phyloP scores from a whole-genome alignment of 1,284 basidiomycete genomes.

The Takashimella tepidaria region DNA sequence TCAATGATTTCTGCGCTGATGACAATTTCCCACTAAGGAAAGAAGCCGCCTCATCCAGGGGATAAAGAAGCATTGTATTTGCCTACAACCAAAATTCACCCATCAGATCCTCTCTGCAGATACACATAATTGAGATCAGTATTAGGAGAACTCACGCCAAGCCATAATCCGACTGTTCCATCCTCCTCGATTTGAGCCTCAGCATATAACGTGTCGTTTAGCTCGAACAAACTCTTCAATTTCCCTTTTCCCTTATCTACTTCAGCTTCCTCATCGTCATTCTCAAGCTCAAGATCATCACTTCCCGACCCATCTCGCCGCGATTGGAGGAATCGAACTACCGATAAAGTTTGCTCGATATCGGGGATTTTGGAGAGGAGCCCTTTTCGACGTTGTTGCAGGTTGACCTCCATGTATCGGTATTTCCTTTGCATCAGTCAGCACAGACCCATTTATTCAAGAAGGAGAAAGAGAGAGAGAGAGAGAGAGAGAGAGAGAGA shows the following conservation, averaged over 20 bases:
- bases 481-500: neutral
- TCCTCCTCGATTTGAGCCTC: constrained; percentile 82
- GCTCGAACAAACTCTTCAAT: constrained; percentile 82
- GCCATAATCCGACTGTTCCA: constrained; percentile 89
- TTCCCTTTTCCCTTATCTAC: constrained; percentile 28
- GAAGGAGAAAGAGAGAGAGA: no score
- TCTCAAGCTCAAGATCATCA: constrained; percentile 49
- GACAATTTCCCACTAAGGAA: constrained; percentile 74
- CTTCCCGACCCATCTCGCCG: constrained; percentile 53
- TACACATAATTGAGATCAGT: neutral
- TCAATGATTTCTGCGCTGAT: constrained; percentile 64
- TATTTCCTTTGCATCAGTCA: constrained; percentile 72
- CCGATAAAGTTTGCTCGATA: constrained; percentile 84
- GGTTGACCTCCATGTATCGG: constrained; percentile 91
- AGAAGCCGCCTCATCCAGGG: constrained; percentile 69
- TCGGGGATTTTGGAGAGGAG: constrained; percentile 95
- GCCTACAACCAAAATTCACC: neutral
- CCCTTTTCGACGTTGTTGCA: constrained; percentile 70
- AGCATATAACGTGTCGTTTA: constrained; percentile 92
- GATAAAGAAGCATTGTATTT: constrained; percentile 96
- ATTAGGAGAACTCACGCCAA: constrained; percentile 68
- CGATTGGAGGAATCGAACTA: constrained; percentile 78
- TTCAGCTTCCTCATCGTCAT: constrained; percentile 48
- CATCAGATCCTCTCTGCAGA: neutral
- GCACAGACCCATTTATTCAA: no score